phyloP scores from a whole-genome alignment of 768 basidiomycete species.

The Tylopilus sp. region DNA sequence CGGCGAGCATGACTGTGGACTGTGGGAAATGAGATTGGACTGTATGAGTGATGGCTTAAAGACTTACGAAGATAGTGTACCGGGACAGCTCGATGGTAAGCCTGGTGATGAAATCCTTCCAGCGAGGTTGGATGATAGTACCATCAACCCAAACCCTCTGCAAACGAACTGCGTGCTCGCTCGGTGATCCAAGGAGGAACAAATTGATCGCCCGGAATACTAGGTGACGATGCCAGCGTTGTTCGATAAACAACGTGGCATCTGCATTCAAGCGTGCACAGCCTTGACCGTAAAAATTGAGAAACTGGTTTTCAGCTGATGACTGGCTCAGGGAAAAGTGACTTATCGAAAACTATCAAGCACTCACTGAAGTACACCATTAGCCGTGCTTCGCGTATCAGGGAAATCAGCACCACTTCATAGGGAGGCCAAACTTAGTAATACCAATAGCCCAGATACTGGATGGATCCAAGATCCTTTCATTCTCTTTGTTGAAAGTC shows the following conservation, averaged over 20 bases:
- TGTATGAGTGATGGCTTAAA: neutral
- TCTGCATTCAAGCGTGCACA: constrained; percentile 13
- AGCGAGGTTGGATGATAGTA: constrained; percentile 7
- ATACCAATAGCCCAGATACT: constrained; percentile 15
- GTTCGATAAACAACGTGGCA: constrained; percentile 4
- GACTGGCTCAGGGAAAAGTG: neutral
- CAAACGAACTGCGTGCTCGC: constrained; percentile 12
- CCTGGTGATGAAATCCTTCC: constrained; percentile 10
- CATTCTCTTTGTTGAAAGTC: neutral
- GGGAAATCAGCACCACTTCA: neutral
- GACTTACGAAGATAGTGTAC: constrained; percentile 11
- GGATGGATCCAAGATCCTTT: neutral
- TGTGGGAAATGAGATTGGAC: neutral
- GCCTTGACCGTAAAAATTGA: constrained; percentile 9
- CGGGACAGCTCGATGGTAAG: constrained; percentile 7
- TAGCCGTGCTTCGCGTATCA: constrained; percentile 3
- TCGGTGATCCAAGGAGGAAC: constrained; percentile 1
- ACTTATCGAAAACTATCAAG: neutral
- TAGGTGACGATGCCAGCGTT: constrained; percentile 1
- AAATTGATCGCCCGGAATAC: neutral
- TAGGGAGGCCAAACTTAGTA: neutral
- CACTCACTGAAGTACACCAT: constrained; percentile 12
- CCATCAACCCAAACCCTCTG: constrained; percentile 11
- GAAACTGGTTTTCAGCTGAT: constrained; percentile 13
- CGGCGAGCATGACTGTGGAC: constrained; percentile 19